Evolutionary conservation across 1,139 yeast species (phyloP).

Genomic region (Nadsonia commutata): DNA sequence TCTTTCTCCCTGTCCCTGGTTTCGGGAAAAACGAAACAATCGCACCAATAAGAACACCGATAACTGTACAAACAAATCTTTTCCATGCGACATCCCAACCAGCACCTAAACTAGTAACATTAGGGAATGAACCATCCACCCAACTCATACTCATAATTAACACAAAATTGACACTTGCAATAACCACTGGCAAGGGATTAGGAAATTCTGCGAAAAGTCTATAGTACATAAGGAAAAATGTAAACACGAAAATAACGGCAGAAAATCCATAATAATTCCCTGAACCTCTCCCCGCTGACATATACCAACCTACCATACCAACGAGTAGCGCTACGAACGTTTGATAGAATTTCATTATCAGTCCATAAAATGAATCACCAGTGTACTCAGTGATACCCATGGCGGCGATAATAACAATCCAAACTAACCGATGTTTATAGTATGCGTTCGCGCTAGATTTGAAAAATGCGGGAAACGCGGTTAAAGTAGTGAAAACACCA

Average conservation of each 20-base stretch:
- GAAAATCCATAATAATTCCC: constrained; percentile 23
- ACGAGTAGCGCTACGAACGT: constrained; percentile 20
- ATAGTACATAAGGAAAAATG: constrained; percentile 16
- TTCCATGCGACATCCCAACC: constrained; percentile 25
- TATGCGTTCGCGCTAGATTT: constrained; percentile 17
- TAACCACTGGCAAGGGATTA: constrained; percentile 19
- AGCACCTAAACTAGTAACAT: constrained; percentile 12
- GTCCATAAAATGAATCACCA: constrained; percentile 22
- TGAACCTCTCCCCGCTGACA: constrained; percentile 18
- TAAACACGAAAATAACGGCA: constrained; percentile 18
- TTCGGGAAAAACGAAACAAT: constrained; percentile 20
- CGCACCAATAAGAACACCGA: constrained; percentile 21
- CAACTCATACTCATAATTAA: constrained; percentile 22
- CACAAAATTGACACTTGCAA: constrained; percentile 18
- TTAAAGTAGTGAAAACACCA: constrained; percentile 14
- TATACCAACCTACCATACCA: constrained; percentile 25
- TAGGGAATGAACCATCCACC: constrained; percentile 13
- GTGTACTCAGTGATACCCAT: constrained; percentile 19
- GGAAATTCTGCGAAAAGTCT: constrained; percentile 20
- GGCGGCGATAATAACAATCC: constrained; percentile 23
- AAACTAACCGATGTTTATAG: constrained; percentile 19
- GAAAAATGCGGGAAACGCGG: constrained; percentile 18
- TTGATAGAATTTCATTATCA: constrained; percentile 15
- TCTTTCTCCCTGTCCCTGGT: constrained; percentile 17
- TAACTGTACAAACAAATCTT: constrained; percentile 21